These are phyloP conservation scores for Lactuca sativa DNA, from an alignment of 129 eudicot genomes.

Conservation along the genomic window DNA sequence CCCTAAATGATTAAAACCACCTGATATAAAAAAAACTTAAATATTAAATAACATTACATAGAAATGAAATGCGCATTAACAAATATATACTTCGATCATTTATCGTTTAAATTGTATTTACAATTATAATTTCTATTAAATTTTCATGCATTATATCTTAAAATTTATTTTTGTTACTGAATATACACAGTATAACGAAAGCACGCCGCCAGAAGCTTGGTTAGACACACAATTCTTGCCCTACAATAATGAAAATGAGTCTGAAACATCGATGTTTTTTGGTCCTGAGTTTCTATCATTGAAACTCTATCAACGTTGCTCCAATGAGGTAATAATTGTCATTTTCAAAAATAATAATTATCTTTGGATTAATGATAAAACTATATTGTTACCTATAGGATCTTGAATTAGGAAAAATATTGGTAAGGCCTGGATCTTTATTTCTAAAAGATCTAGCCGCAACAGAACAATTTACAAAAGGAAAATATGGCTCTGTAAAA, in stretches of 20 bases:
- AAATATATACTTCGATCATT: too few relatives aligned
- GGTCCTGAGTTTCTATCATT: constrained; percentile 37
- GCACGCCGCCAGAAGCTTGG: constrained; percentile 16
- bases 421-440: constrained; percentile 30
- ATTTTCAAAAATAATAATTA: too few relatives aligned
- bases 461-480: constrained; percentile 24
- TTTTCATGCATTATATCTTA: neutral
- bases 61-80: too few relatives aligned
- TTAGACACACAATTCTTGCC: constrained; percentile 35
- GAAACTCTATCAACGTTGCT: constrained; percentile 32
- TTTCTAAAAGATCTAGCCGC: constrained; percentile 26
- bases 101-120: too few relatives aligned
- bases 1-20: too few relatives aligned
- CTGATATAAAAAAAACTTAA: too few relatives aligned
- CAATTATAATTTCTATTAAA: too few relatives aligned
- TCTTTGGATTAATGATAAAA: too few relatives aligned
- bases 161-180: neutral
- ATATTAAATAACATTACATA: too few relatives aligned
- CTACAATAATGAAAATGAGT: constrained; percentile 10
- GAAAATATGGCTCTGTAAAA: constrained; percentile 22
- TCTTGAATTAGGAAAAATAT: constrained; percentile 39
- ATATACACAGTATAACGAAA: constrained; percentile 29
- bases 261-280: constrained; percentile 28
- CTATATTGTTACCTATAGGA: constrained; percentile 25
- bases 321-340: neutral